Evolutionary conservation across 768 basidiomycete species (phyloP).

Genomic region (Leccinellum luteum): DNA sequence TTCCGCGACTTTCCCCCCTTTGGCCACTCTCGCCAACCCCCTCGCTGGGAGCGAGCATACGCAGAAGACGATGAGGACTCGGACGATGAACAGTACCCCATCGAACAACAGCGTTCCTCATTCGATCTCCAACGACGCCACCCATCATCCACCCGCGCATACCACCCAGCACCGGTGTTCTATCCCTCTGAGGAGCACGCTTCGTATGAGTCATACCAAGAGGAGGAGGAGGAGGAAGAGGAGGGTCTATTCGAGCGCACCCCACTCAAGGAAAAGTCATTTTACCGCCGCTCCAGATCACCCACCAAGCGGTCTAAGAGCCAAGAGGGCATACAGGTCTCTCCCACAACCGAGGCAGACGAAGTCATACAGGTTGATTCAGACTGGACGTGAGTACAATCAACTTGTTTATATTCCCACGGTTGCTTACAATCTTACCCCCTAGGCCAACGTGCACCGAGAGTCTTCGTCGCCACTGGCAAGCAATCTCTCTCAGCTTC

Average conservation of each 20-base stretch:
- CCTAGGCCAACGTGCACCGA: constrained; percentile 57
- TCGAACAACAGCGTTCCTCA: constrained; percentile 13
- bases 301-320: constrained; percentile 11
- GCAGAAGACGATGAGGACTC: constrained; percentile 27
- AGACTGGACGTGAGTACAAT: constrained; percentile 33
- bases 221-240: constrained; percentile 29
- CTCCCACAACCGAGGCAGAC: constrained; percentile 1
- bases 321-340: constrained; percentile 21
- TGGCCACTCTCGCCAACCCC: constrained; percentile 21
- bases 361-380: constrained; percentile 20
- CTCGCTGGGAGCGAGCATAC: constrained; percentile 36
- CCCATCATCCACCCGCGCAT: constrained; percentile 24
- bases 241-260: constrained; percentile 14
- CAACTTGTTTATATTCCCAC: neutral
- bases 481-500: constrained; percentile 52
- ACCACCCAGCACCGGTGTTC: constrained; percentile 21
- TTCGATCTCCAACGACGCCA: constrained; percentile 23
- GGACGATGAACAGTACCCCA: constrained; percentile 29
- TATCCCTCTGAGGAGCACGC: constrained; percentile 31
- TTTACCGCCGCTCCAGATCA: constrained; percentile 18
- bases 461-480: constrained; percentile 56
- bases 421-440: neutral
- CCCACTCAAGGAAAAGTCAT: constrained; percentile 29
- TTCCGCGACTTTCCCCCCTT: constrained; percentile 59
- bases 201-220: constrained; percentile 27